A percentile compares a stretch with the other conserved stretches of the same genome.
phyloP scores from a whole-genome alignment of 2,329 filamentous ascomycete species.

The Sporothrix schenckii region DNA sequence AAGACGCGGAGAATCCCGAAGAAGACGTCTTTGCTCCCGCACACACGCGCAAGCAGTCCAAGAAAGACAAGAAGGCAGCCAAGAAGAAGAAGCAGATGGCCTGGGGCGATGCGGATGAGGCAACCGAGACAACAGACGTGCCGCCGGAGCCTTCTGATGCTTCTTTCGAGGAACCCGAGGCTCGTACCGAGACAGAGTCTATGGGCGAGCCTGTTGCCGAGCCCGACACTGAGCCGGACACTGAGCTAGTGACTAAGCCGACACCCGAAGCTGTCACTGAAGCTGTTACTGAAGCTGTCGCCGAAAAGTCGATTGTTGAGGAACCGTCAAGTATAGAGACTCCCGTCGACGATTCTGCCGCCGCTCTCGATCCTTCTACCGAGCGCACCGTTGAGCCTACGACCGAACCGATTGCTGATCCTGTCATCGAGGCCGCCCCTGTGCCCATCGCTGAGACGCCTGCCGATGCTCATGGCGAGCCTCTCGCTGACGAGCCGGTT shows the following conservation, averaged over 20 bases:
- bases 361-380: background rate
- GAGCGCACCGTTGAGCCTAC: background rate
- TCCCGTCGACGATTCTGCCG: background rate
- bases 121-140: background rate
- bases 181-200: background rate
- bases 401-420: background rate
- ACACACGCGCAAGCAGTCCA: conserved; percentile 20
- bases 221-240: background rate
- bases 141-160: background rate
- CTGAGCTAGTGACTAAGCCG: too few relatives aligned
- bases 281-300: background rate
- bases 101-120: background rate
- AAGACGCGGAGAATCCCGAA: background rate
- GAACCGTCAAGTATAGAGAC: background rate
- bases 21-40: background rate
- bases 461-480: background rate
- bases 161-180: background rate
- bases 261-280: background rate
- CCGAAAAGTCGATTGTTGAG: background rate
- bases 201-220: background rate
- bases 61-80: conserved; percentile 29
- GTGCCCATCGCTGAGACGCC: background rate
- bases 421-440: background rate
- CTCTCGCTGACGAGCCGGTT: background rate
- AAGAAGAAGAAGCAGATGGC: conserved; percentile 30